Conservation (phyloP, 192 early-diverging fungal species). For the Thamnidium elegans region DNA sequence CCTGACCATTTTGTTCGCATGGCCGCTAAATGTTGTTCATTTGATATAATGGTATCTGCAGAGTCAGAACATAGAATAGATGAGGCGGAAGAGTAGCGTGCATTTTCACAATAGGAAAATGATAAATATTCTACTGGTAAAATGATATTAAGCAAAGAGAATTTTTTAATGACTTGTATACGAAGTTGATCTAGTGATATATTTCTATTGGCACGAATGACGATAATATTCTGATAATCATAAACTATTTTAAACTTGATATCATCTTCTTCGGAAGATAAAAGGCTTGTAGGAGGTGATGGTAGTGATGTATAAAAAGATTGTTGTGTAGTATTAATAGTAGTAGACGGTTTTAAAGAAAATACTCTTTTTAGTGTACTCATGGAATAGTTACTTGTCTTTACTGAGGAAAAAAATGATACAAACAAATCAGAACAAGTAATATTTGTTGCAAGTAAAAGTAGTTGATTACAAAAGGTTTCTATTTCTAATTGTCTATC, state of each 20-base stretch:
- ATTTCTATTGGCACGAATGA: neutral
- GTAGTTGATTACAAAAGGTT: neutral
- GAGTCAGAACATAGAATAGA: neutral
- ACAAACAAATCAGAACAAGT: neutral
- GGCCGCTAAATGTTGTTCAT: neutral
- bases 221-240: conserved; percentile 8
- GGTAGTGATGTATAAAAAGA: too few relatives aligned
- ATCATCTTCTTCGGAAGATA: conserved; percentile 1
- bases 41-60: neutral
- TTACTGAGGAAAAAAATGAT: neutral
- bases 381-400: neutral
- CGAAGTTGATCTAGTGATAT: neutral
- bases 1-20: neutral
- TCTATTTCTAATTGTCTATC: conserved; percentile 2
- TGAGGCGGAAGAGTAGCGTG: conserved; percentile 2
- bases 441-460: neutral
- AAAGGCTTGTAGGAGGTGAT: too few relatives aligned
- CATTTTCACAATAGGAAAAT: neutral
- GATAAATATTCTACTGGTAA: neutral
- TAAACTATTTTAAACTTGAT: conserved; percentile 11
- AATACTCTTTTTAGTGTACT: neutral
- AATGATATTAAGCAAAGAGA: neutral
- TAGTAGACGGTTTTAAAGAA: neutral
- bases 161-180: conserved; percentile 1
- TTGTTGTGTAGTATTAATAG: too few relatives aligned